phyloP scores from a whole-genome alignment of 192 early-diverging fungal species.

The Coemansia sp. region DNA sequence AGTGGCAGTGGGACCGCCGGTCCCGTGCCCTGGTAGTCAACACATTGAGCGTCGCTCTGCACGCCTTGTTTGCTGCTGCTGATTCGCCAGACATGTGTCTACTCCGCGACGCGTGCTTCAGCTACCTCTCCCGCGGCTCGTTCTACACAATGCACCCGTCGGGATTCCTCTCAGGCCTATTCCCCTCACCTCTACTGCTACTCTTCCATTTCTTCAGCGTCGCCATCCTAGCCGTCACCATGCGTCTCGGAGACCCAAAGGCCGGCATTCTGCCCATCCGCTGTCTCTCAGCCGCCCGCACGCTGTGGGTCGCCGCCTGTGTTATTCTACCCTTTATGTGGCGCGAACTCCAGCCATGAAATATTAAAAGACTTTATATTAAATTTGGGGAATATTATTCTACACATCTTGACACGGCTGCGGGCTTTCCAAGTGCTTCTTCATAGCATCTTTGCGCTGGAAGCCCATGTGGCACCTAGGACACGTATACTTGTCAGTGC shows the following conservation, averaged over 20 bases:
- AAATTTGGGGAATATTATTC: background rate
- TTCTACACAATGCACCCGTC: conserved; percentile 78
- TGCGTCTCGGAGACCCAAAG: conserved; percentile 25
- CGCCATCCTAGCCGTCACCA: conserved; percentile 58
- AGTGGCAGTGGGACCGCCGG: conserved; percentile 79
- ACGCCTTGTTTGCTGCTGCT: conserved; percentile 80
- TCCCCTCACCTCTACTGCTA: conserved; percentile 72
- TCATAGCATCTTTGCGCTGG: conserved; percentile 54
- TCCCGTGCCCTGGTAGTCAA: conserved; percentile 77
- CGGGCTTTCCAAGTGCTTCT: conserved; percentile 29
- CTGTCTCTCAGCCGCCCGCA: conserved; percentile 48
- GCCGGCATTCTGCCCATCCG: conserved; percentile 20
- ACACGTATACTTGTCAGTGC: conserved; percentile 55
- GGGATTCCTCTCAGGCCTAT: conserved; percentile 81
- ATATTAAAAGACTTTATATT: background rate
- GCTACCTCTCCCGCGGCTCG: conserved; percentile 84
- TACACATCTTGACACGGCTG: conserved; percentile 8
- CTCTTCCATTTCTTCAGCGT: conserved; percentile 93
- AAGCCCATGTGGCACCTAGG: conserved; percentile 49
- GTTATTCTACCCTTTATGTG: conserved; percentile 58
- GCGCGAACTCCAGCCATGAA: conserved; percentile 36
- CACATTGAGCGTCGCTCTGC: conserved; percentile 89
- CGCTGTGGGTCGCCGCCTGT: conserved; percentile 54
- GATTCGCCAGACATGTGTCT: conserved; percentile 64
- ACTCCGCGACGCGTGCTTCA: conserved; percentile 85